phyloP scores from a whole-genome alignment of 805 yeast species.

The Pichia exigua region DNA sequence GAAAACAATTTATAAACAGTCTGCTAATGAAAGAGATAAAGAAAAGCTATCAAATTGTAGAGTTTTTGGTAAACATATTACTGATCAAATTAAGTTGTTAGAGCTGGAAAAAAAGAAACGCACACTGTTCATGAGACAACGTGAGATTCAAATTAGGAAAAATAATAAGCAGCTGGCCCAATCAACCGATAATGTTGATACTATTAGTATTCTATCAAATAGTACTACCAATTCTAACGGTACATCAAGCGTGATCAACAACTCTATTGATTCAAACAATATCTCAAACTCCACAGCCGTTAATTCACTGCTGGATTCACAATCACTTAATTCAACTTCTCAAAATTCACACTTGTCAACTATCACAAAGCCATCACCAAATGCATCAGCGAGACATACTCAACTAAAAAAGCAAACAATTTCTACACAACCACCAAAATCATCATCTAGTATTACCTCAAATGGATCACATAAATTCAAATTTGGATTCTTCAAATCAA shows the following conservation, averaged over 20 bases:
- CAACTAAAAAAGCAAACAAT: background rate
- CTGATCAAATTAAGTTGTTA: conserved; percentile 43
- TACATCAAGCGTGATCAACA: background rate
- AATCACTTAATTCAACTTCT: background rate
- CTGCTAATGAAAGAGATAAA: conserved; percentile 26
- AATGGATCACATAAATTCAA: conserved; percentile 17
- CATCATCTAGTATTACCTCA: conserved; percentile 1
- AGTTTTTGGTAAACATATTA: conserved; percentile 39
- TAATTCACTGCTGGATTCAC: background rate
- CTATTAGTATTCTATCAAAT: background rate
- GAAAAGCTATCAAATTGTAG: conserved; percentile 25
- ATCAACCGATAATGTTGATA: background rate
- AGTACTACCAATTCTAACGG: background rate
- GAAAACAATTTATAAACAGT: conserved; percentile 26
- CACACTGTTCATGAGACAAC: conserved; percentile 22
- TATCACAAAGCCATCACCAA: background rate
- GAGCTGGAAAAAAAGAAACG: conserved; percentile 38
- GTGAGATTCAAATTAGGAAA: conserved; percentile 11
- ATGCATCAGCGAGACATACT: background rate
- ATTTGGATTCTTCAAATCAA: conserved; percentile 30
- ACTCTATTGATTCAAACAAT: background rate
- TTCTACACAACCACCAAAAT: background rate
- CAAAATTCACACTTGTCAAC: background rate
- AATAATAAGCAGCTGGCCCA: background rate
- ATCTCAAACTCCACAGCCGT: background rate